phyloP scores from a whole-genome alignment of 2,329 filamentous ascomycete genomes.

The Arthrobotrys megalospora region DNA sequence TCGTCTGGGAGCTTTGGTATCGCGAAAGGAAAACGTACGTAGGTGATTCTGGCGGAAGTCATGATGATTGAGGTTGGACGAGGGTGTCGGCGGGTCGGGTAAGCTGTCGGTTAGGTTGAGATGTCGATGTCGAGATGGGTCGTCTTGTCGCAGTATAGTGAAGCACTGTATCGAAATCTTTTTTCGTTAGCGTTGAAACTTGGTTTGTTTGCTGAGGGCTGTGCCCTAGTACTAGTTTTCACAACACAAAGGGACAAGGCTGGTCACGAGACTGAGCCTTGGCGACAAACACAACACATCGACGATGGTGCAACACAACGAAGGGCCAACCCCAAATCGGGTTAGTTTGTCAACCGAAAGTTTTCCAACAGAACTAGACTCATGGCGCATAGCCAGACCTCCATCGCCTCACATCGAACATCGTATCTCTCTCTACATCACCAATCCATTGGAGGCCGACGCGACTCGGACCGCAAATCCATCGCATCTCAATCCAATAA shows the following conservation, averaged over 20 bases:
- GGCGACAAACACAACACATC: constrained; percentile 19
- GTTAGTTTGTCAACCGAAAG: constrained; percentile 43
- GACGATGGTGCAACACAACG: constrained; percentile 8
- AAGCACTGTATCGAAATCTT: constrained; percentile 52
- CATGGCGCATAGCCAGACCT: constrained; percentile 47
- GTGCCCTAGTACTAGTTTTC: constrained; percentile 35
- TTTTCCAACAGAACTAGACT: constrained; percentile 47
- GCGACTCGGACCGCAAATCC: constrained; percentile 56
- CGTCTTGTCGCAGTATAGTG: constrained; percentile 52
- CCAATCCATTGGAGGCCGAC: constrained; percentile 55
- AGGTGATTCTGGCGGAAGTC: constrained; percentile 73
- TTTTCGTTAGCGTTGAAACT: constrained; percentile 47
- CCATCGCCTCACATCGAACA: constrained; percentile 52
- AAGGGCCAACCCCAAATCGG: not conserved
- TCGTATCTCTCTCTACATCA: constrained; percentile 28
- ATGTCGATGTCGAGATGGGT: constrained; percentile 57
- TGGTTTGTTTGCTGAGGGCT: constrained; percentile 48
- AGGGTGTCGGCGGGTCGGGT: constrained; percentile 36
- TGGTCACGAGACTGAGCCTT: not conserved
- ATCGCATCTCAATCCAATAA: constrained; percentile 52
- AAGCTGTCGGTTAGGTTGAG: constrained; percentile 43
- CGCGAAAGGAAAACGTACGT: constrained; percentile 69
- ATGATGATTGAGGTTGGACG: constrained; percentile 69
- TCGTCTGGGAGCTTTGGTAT: constrained; percentile 19
- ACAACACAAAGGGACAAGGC: too few species aligned